phyloP scores from a whole-genome alignment of 202 grass and related monocot species.

The Digitaria exilis region DNA sequence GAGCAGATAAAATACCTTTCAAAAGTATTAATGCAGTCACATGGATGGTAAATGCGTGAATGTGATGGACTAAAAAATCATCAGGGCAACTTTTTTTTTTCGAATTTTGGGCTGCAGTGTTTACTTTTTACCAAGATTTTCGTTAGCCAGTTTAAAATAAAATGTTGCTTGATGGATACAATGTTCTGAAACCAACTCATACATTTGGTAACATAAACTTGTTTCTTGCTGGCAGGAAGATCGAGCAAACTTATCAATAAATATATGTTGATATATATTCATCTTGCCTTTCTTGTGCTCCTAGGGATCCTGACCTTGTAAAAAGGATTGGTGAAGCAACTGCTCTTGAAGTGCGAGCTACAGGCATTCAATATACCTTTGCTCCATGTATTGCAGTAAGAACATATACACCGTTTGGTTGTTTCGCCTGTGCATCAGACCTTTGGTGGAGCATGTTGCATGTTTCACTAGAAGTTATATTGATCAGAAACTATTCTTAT shows the following conservation, averaged over 20 bases:
- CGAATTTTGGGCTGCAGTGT: background rate
- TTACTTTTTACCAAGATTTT: constrained; percentile 28
- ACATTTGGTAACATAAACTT: constrained; percentile 12
- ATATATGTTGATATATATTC: constrained; percentile 10
- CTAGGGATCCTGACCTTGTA: constrained; percentile 78
- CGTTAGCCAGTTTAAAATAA: background rate
- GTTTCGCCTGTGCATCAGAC: constrained; percentile 21
- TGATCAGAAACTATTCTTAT: constrained; percentile 42
- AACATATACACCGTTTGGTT: constrained; percentile 16
- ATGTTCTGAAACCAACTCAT: background rate
- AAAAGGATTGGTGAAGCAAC: constrained; percentile 93
- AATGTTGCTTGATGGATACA: constrained; percentile 8
- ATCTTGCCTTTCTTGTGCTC: constrained; percentile 29
- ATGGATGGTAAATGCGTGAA: too few relatives aligned
- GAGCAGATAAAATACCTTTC: too few relatives aligned
- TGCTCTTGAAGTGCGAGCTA: constrained; percentile 91
- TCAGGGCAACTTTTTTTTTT: background rate
- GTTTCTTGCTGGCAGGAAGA: constrained; percentile 1
- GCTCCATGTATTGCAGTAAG: constrained; percentile 98
- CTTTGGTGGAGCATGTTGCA: constrained; percentile 16
- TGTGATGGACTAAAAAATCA: too few relatives aligned
- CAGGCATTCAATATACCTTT: constrained; percentile 87
- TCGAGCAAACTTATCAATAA: background rate
- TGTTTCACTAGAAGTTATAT: constrained; percentile 24
- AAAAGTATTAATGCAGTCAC: too few relatives aligned